These are phyloP conservation scores for Kregervanrija delftensis DNA, from an alignment of 805 yeast genomes.

Conservation along the genomic window DNA sequence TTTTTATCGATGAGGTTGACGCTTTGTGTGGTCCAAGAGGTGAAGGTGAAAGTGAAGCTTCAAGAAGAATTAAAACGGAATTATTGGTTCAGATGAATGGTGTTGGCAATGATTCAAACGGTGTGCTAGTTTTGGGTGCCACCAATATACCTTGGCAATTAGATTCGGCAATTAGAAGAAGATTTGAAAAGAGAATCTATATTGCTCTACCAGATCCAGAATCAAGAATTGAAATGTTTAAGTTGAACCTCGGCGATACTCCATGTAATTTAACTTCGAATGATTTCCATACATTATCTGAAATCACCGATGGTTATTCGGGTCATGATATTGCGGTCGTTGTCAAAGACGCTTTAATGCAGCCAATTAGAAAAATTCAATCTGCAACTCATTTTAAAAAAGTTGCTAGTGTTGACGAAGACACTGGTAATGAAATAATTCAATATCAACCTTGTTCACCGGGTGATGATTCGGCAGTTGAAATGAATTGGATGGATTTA, in stretches of 20 bases:
- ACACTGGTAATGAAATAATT: slow-evolving; percentile 26
- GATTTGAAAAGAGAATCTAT: slow-evolving; percentile 92
- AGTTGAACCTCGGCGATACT: slow-evolving; percentile 83
- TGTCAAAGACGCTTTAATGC: slow-evolving; percentile 96
- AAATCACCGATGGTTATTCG: slow-evolving; percentile 94
- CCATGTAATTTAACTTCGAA: slow-evolving; percentile 70
- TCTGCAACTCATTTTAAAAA: slow-evolving; percentile 90
- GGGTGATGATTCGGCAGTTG: slow-evolving; percentile 81
- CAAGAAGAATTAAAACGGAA: slow-evolving; percentile 93
- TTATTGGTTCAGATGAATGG: slow-evolving; percentile 97
- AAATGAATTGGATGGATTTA: slow-evolving; percentile 90
- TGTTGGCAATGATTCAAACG: slow-evolving; percentile 90
- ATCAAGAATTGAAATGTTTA: slow-evolving; percentile 90
- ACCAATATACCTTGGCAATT: slow-evolving; percentile 99
- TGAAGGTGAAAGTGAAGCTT: slow-evolving; percentile 95
- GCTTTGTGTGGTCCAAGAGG: slow-evolving; percentile 98
- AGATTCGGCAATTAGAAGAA: slow-evolving; percentile 94
- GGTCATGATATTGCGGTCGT: slow-evolving; percentile 97
- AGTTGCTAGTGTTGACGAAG: slow-evolving; percentile 34
- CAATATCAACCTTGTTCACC: slow-evolving; percentile 93
- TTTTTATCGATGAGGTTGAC: slow-evolving; percentile 96
- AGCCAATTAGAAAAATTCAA: slow-evolving; percentile 93
- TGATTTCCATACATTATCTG: slow-evolving; percentile 75
- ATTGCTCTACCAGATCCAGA: slow-evolving; percentile 93
- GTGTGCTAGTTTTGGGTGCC: slow-evolving; percentile 93